Conservation (phyloP, 306 rosid genomes). For the Comarum palustre region DNA sequence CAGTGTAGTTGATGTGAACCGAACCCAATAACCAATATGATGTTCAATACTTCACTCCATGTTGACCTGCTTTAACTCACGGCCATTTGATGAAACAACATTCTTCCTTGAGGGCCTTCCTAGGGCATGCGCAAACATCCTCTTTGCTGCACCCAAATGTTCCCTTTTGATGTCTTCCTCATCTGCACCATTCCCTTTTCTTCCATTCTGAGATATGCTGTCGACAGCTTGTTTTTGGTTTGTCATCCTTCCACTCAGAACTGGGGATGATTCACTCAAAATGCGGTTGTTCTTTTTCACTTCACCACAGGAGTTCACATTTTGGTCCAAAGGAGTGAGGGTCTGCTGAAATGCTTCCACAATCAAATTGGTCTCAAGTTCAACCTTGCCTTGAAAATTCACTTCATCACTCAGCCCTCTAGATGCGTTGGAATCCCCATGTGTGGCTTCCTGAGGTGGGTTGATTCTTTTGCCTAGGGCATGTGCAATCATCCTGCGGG, state of each 20-base stretch:
- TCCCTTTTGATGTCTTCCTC: slow-evolving; percentile 65
- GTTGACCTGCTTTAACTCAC: slow-evolving; percentile 40
- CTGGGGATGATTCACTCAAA: slow-evolving; percentile 24
- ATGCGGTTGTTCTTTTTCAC: slow-evolving; percentile 26
- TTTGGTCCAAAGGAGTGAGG: slow-evolving; percentile 16
- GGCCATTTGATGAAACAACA: slow-evolving; percentile 42
- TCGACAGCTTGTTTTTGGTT: slow-evolving; percentile 30
- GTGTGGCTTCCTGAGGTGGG: slow-evolving; percentile 36
- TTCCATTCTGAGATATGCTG: slow-evolving; percentile 32
- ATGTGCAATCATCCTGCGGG: slow-evolving; percentile 96
- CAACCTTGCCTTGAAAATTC: slow-evolving; percentile 34
- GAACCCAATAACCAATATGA: slow-evolving; percentile 14
- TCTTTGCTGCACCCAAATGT: slow-evolving; percentile 89
- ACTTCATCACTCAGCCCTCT: slow-evolving; percentile 30
- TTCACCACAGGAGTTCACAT: slow-evolving; percentile 27
- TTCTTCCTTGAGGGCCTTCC: slow-evolving; percentile 67
- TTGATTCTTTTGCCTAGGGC: slow-evolving; percentile 83
- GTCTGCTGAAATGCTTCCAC: slow-evolving; percentile 33
- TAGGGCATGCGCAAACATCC: slow-evolving; percentile 91
- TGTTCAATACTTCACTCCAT: slow-evolving; percentile 21
- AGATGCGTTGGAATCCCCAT: slow-evolving; percentile 30
- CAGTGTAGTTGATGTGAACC: slow-evolving; percentile 10
- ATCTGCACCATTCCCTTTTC: slow-evolving; percentile 36
- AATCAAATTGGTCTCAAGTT: slow-evolving; percentile 25
- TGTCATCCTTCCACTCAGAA: slow-evolving; percentile 31